These are phyloP conservation scores for Ajuga chamaepitys DNA, from an alignment of 257 asterid species.

Conservation along the genomic window DNA sequence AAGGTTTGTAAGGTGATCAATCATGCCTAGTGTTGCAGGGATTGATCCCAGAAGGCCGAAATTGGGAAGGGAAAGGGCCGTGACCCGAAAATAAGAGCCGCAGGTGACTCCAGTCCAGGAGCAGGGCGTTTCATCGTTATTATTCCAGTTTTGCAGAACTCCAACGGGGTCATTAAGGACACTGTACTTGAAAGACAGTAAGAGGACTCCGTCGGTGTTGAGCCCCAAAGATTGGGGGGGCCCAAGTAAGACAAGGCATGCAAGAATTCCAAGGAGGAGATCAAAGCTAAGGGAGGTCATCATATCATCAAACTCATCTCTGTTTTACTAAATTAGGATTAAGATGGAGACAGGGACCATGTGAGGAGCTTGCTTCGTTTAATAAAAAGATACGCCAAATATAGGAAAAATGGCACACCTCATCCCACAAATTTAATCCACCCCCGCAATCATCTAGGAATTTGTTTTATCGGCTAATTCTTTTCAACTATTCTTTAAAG, in stretches of 20 bases:
- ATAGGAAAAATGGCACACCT: constrained; percentile 34
- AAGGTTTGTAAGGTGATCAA: constrained; percentile 40
- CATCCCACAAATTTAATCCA: too few species aligned
- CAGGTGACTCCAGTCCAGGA: constrained; percentile 82
- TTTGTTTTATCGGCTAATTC: too few species aligned
- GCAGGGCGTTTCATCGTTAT: constrained; percentile 57
- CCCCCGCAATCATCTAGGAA: too few species aligned
- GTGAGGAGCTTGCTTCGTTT: constrained; percentile 24
- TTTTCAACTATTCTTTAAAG: too few species aligned
- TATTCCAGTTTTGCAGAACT: constrained; percentile 50
- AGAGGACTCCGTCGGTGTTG: constrained; percentile 62
- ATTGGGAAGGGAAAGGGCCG: constrained; percentile 51
- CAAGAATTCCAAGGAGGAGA: constrained; percentile 40
- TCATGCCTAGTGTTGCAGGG: constrained; percentile 61
- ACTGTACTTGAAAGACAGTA: constrained; percentile 59
- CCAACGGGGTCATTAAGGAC: constrained; percentile 52
- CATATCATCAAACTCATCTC: constrained; percentile 31
- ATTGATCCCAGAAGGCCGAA: constrained; percentile 60
- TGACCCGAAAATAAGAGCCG: constrained; percentile 54
- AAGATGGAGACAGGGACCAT: constrained; percentile 40
- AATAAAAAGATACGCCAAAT: background rate
- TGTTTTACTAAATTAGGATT: constrained; percentile 4
- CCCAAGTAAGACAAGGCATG: constrained; percentile 23
- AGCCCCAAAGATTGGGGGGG: constrained; percentile 39
- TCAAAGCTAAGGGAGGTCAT: constrained; percentile 38